A percentile compares a stretch with the other conserved stretches of the same genome.
These are phyloP conservation scores for Nakazawaea sp. DNA, from an alignment of 805 yeast genomes.

Conservation along the genomic window DNA sequence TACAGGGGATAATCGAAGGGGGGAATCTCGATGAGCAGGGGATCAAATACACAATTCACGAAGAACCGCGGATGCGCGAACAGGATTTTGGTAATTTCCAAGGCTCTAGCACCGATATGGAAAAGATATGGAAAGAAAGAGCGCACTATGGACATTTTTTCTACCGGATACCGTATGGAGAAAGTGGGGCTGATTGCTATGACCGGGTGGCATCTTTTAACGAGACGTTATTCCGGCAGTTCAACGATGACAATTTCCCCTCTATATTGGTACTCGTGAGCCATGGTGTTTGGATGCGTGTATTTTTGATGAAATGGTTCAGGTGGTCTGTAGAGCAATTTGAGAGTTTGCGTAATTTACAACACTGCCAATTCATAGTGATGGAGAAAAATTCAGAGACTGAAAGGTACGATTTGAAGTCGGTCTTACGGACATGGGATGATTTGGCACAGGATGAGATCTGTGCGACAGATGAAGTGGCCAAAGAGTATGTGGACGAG, in stretches of 20 bases:
- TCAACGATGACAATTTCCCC: constrained; percentile 65
- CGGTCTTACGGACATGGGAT: constrained; percentile 68
- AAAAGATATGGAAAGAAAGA: constrained; percentile 73
- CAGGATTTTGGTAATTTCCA: constrained; percentile 96
- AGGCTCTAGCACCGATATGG: constrained; percentile 69
- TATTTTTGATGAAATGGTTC: constrained; percentile 90
- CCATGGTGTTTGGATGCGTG: constrained; percentile 93
- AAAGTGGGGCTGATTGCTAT: constrained; percentile 92
- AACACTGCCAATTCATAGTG: constrained; percentile 75
- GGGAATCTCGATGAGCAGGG: constrained; percentile 25
- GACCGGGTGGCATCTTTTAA: constrained; percentile 88
- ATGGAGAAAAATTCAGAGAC: constrained; percentile 56
- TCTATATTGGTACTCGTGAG: constrained; percentile 77
- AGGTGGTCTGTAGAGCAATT: constrained; percentile 89
- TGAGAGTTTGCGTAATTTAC: constrained; percentile 75
- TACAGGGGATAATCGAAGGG: constrained; percentile 60
- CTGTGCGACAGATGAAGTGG: constrained; percentile 15
- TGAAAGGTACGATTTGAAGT: constrained; percentile 49
- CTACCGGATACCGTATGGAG: constrained; percentile 88
- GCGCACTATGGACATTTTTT: constrained; percentile 86
- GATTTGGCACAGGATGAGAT: constrained; percentile 36
- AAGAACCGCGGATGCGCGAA: constrained; percentile 89
- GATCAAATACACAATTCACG: constrained; percentile 53
- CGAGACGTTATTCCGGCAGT: constrained; percentile 79
- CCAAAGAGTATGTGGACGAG: constrained; percentile 19